Percentiles rank a stretch among this genome's conserved stretches.
Conservation (phyloP, 2,329 filamentous ascomycete genomes). For the Ramularia endophylla region DNA sequence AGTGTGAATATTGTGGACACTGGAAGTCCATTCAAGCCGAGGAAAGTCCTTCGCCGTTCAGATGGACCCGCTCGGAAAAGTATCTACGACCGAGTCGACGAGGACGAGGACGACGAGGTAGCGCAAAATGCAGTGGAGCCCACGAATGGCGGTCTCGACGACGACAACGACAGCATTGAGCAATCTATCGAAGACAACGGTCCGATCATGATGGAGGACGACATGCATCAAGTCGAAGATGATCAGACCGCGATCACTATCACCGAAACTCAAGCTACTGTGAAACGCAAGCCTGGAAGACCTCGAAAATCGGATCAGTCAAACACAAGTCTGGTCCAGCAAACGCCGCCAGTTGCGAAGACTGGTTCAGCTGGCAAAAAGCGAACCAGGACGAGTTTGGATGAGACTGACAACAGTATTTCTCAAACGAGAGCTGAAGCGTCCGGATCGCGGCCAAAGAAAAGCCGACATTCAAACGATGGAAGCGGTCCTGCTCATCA, state of each 20-base stretch:
- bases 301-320: constrained; percentile 18
- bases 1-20: constrained; percentile 24
- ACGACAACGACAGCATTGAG: constrained; percentile 15
- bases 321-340: constrained; percentile 12
- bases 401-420: constrained; percentile 6
- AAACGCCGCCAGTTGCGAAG: constrained; percentile 1
- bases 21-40: constrained; percentile 30
- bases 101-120: constrained; percentile 13
- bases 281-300: constrained; percentile 13
- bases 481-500: constrained; percentile 6
- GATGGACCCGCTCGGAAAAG: constrained; percentile 16
- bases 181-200: constrained; percentile 17
- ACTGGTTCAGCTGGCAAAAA: constrained; percentile 12
- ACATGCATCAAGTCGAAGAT: constrained; percentile 6
- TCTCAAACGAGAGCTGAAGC: constrained; percentile 3
- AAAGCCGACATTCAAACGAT: constrained; percentile 14
- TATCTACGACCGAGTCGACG: constrained; percentile 20
- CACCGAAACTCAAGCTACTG: constrained; percentile 7
- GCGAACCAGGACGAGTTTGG: constrained; percentile 14
- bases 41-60: constrained; percentile 23
- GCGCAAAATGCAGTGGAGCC: constrained; percentile 13
- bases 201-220: constrained; percentile 13
- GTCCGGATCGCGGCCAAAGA: constrained; percentile 10
- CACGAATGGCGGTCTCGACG: constrained; percentile 11
- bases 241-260: constrained; percentile 13